Conservation (phyloP, 768 basidiomycete species). For the Suillus clintonianus region DNA sequence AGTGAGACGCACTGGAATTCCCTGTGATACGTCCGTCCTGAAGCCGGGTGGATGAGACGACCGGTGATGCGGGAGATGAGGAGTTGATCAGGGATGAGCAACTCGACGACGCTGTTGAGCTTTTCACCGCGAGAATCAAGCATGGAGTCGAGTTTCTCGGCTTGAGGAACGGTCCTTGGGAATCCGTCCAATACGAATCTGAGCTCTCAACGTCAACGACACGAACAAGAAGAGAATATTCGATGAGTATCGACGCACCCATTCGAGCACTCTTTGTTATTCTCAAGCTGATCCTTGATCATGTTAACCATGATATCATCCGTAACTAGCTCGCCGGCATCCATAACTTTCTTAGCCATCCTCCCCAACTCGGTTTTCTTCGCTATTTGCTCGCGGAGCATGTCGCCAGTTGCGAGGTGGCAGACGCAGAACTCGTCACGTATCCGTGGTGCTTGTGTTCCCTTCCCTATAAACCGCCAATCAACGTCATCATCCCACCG, state of each 20-base stretch:
- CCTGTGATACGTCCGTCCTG: constrained; percentile 91
- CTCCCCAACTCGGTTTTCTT: constrained; percentile 85
- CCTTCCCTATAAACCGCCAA: constrained; percentile 69
- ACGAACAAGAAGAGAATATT: too few species aligned
- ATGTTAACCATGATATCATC: constrained; percentile 98
- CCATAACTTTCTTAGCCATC: constrained; percentile 97
- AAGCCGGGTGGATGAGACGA: constrained; percentile 86
- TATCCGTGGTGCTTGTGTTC: constrained; percentile 95
- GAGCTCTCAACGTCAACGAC: not conserved
- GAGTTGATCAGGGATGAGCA: constrained; percentile 90
- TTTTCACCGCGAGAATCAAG: constrained; percentile 79
- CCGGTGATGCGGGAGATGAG: constrained; percentile 98
- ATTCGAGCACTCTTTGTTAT: constrained; percentile 90
- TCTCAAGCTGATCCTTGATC: constrained; percentile 94
- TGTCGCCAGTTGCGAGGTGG: constrained; percentile 98
- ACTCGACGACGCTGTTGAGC: constrained; percentile 89
- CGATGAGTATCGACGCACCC: too few species aligned
- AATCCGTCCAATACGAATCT: constrained; percentile 99
- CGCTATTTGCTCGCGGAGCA: constrained; percentile 93
- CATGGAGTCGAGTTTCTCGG: constrained; percentile 95
- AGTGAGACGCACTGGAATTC: constrained; percentile 81
- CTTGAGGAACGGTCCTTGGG: constrained; percentile 95
- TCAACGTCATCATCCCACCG: not conserved
- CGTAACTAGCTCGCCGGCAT: constrained; percentile 89
- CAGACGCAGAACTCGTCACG: constrained; percentile 93